These are phyloP conservation scores for Penicillium coffeae DNA, from an alignment of 495 filamentous ascomycete species.

Conservation along the genomic window DNA sequence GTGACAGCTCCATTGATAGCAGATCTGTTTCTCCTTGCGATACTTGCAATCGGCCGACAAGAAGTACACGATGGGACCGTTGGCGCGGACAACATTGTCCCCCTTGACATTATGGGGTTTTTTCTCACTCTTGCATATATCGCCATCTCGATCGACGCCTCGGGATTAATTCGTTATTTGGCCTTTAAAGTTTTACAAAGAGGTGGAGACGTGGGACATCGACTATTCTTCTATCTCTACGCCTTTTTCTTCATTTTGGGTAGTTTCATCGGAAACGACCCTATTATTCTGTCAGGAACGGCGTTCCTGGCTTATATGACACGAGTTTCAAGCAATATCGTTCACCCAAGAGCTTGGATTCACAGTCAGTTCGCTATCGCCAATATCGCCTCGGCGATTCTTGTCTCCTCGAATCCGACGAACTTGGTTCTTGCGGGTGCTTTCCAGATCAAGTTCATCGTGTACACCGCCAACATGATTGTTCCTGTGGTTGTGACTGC, in stretches of 20 bases:
- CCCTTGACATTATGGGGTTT: conserved; percentile 63
- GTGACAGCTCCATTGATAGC: conserved; percentile 61
- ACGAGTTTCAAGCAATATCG: conserved; percentile 63
- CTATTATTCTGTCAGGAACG: conserved; percentile 65
- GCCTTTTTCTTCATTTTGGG: conserved; percentile 64
- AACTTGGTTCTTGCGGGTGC: conserved; percentile 69
- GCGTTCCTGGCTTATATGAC: conserved; percentile 71
- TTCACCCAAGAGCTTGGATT: conserved; percentile 64
- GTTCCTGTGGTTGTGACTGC: conserved; percentile 61
- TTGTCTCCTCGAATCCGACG: conserved; percentile 68
- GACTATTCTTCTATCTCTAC: conserved; percentile 65
- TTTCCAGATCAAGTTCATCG: conserved; percentile 62
- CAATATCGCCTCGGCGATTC: conserved; percentile 63
- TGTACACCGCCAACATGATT: conserved; percentile 67
- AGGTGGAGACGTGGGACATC: conserved; percentile 56
- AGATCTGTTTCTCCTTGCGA: conserved; percentile 62
- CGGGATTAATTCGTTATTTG: conserved; percentile 60
- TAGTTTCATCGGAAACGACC: conserved; percentile 65
- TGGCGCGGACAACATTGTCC: conserved; percentile 56
- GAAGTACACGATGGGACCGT: conserved; percentile 62
- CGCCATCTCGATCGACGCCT: conserved; percentile 69
- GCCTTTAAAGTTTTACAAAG: conserved; percentile 65
- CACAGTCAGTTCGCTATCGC: conserved; percentile 64
- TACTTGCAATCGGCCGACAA: conserved; percentile 54
- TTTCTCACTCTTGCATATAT: conserved; percentile 71